Base-by-base conservation (phyloP, 2,329 filamentous ascomycete species). In the Fusarium pseudocircinatum region DNA sequence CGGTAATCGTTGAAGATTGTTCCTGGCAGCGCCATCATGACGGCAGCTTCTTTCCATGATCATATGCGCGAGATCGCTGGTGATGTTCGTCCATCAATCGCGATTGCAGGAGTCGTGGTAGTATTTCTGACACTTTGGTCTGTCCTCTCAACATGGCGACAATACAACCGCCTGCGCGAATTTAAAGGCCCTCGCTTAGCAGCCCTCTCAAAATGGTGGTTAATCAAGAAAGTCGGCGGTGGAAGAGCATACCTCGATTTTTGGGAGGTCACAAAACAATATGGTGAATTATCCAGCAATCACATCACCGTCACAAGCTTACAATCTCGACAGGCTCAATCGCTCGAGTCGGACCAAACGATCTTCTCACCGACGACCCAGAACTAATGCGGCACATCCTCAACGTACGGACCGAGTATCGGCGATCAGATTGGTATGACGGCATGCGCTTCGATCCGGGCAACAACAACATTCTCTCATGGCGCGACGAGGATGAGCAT, bases 381-480 rank as follows among this genome's bases (percentile, higher is more conserved):
- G 82, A 83, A 8, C 69, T 84, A 24, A 73, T 84, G 59, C 80
- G 79, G 30, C 78, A 78, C 15, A 80, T 84, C 54, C 77, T 78
- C 49, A 78, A 73, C 6, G 81, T 82, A 10, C 77, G 82, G 18
- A 80, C 79, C 24, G 69, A 74, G 4, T 84, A 84, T 54, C 69
- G 63, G 6, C 79, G 82, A 1, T 80, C 80, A 4, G 73, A 75
- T 1, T 88, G 85, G 85, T 88, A 88, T 73, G 81, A 85, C 60
- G 84, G 82, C 3, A 82, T 86, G 73, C 83, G 85, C n/a, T 82
- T 91, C 70, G 84, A 90, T 68, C 85, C 87, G 0, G 82, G 85
- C 37, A 81, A 82, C 44, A 84, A 89, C 68, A 88, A 86, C 59
- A 81, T 90, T 10, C 83, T 89, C 60, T 87, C 85, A 1, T 81